Evolutionary conservation across 805 yeast species (phyloP).

Genomic region (Kodamaea kaohsiungensis): DNA sequence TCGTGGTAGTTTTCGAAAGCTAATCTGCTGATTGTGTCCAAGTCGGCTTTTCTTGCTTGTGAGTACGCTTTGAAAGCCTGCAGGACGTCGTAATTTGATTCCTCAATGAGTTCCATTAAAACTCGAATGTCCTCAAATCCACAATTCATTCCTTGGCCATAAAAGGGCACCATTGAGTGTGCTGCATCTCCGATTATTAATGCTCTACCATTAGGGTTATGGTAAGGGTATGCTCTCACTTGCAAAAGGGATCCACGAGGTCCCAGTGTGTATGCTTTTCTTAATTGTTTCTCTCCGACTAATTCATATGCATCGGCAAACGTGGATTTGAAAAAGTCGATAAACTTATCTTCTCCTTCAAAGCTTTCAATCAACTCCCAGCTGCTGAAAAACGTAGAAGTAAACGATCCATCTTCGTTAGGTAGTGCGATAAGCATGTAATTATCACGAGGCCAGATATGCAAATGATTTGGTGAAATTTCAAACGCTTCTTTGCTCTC

Average conservation of each 20-base stretch:
- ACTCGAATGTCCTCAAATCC: slow-evolving; percentile 89
- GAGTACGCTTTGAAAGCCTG: slow-evolving; percentile 60
- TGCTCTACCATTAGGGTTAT: slow-evolving; percentile 57
- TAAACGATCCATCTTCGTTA: slow-evolving; percentile 81
- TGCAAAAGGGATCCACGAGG: slow-evolving; percentile 83
- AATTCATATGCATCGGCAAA: slow-evolving; percentile 76
- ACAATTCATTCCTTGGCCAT: slow-evolving; percentile 96
- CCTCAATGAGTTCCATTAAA: slow-evolving; percentile 52
- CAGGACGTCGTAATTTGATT: slow-evolving; percentile 39
- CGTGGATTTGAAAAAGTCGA: slow-evolving; percentile 54
- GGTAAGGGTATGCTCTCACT: slow-evolving; percentile 68
- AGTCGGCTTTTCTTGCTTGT: slow-evolving; percentile 57
- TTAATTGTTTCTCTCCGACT: slow-evolving; percentile 60
- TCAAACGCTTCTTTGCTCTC: slow-evolving; percentile 35
- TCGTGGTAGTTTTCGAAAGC: slow-evolving; percentile 82
- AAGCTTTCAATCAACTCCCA: slow-evolving; percentile 63
- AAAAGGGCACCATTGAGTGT: slow-evolving; percentile 97
- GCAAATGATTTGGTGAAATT: slow-evolving; percentile 74
- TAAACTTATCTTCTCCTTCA: slow-evolving; percentile 43
- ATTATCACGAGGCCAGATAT: slow-evolving; percentile 88
- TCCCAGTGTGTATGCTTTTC: slow-evolving; percentile 51
- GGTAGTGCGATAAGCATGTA: slow-evolving; percentile 91
- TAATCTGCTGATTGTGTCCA: slow-evolving; percentile 72
- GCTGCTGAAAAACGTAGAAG: slow-evolving; percentile 87
- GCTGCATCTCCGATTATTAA: slow-evolving; percentile 90